Base-by-base conservation (phyloP, 164 flowering plant species). In the Liriodendron chinense region DNA sequence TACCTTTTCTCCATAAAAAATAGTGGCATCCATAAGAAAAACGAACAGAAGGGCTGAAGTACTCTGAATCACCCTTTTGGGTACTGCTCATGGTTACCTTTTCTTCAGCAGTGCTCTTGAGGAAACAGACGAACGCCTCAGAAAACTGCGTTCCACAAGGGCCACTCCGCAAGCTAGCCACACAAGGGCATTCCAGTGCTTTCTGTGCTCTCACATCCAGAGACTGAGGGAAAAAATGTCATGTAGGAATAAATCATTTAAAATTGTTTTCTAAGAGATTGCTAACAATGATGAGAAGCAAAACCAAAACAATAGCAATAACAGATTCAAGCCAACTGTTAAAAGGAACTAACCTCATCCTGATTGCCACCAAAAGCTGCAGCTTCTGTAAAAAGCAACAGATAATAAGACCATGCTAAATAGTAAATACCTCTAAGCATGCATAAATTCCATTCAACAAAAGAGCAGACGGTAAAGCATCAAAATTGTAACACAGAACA, bases 31-130 rank as follows among this genome's bases (percentile, higher is more conserved):
- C 18, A 0, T 16, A 53, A 53, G 59, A 16, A 53, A 53, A 53
- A 53, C 2, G 59, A 14, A 53, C 59, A 53, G 9, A 53, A 16
- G 1, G 59, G 59, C 59, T 53, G 13, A 53, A 12, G 59, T 53
- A 1, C 43, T 34, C 43, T 34, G 43, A 34, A 34, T 53, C 20
- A 53, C 59, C 59, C 18, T 12, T 53, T 3, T 10, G 18, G 13
- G 59, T 53, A 16, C 59, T 16, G 18, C 18, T 53, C 59, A 53
- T 13, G 3, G 7, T 74, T 87, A 93, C 98, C 95, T 95, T 93
- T 73, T 95, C 99, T 79, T 90, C 92, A 63, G 94, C 86, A n/a
- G 93, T 91, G 82, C 99, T 95, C 86, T 91, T 95, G 70, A 93
- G 83, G 77, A 91, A 95, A 81, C 99, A 93, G 34, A 89, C 74